phyloP scores from a whole-genome alignment of 148 eudicot species.

The Cornus kousa region DNA sequence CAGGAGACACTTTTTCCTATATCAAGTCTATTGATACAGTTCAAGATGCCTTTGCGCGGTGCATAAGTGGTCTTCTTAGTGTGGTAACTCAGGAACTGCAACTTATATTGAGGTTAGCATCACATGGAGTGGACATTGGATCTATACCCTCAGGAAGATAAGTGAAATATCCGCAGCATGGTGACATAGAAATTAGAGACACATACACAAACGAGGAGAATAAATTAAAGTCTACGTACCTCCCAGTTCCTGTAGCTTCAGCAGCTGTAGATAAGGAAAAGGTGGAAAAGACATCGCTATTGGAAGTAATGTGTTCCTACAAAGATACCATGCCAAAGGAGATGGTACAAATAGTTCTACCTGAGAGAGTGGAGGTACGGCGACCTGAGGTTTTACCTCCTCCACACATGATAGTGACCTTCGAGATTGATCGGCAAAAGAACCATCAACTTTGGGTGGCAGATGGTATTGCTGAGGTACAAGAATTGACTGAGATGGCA shows the following conservation, averaged over 20 bases:
- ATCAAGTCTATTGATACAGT: slow-evolving; percentile 18
- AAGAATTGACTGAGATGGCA: slow-evolving; percentile 26
- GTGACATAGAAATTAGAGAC: slow-evolving; percentile 21
- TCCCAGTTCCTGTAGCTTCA: slow-evolving; percentile 11
- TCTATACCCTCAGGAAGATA: slow-evolving; percentile 22
- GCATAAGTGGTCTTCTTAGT: slow-evolving; percentile 33
- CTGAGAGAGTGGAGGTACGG: slow-evolving; percentile 10
- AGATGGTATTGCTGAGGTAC: slow-evolving; percentile 26
- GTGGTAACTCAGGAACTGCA: slow-evolving; percentile 26
- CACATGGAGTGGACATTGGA: background rate
- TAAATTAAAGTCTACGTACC: slow-evolving; percentile 14
- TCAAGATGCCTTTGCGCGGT: slow-evolving; percentile 32
- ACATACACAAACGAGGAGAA: slow-evolving; percentile 29
- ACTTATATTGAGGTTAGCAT: slow-evolving; percentile 9
- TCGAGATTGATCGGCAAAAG: slow-evolving; percentile 32
- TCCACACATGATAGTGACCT: slow-evolving; percentile 9
- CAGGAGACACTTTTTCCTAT: slow-evolving; percentile 30
- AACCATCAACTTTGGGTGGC: slow-evolving; percentile 21
- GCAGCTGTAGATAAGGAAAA: slow-evolving; percentile 3
- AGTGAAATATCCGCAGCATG: slow-evolving; percentile 8
- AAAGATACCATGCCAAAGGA: slow-evolving; percentile 11
- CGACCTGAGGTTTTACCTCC: slow-evolving; percentile 17
- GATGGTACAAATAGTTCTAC: background rate
- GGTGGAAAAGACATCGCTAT: slow-evolving; percentile 13
- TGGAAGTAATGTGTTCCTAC: slow-evolving; percentile 13